Conservation (phyloP, 306 rosid species). For the Pyrus bretschneideri region DNA sequence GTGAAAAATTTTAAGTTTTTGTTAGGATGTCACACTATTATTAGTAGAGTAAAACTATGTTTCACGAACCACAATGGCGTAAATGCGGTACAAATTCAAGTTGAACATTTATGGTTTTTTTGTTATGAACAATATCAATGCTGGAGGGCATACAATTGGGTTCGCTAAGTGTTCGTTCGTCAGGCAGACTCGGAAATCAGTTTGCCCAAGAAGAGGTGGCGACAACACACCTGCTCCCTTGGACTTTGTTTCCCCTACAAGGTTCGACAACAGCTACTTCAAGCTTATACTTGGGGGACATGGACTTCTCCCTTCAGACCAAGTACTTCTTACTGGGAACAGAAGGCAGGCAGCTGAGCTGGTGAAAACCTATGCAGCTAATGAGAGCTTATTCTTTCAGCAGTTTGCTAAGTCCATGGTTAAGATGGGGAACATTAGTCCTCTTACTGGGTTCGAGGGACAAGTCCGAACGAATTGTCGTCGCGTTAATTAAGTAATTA, state of each 20-base stretch:
- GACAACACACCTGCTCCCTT: conserved; percentile 58
- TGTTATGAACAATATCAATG: not conserved
- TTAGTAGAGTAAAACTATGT: no score
- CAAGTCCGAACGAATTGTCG: conserved; percentile 71
- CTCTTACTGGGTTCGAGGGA: conserved; percentile 62
- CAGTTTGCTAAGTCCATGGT: conserved; percentile 78
- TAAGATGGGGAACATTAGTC: conserved; percentile 62
- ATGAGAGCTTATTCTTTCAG: conserved; percentile 55
- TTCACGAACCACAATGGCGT: no score
- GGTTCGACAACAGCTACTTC: conserved; percentile 68
- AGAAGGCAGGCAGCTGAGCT: conserved; percentile 28
- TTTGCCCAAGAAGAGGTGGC: conserved; percentile 66
- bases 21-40: no score
- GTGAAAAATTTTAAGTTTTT: not conserved
- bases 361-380: conserved; percentile 51
- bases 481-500: conserved; percentile 30
- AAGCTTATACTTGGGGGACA: conserved; percentile 53
- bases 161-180: conserved; percentile 47
- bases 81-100: no score
- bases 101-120: no score
- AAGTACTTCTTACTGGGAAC: conserved; percentile 63
- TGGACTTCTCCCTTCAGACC: conserved; percentile 69
- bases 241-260: conserved; percentile 71
- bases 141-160: conserved; percentile 83
- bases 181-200: conserved; percentile 24